Percentiles rank a stretch among this genome's conserved stretches.
Conservation (phyloP, 208 protist species). For the Tetramitus jugosus region DNA sequence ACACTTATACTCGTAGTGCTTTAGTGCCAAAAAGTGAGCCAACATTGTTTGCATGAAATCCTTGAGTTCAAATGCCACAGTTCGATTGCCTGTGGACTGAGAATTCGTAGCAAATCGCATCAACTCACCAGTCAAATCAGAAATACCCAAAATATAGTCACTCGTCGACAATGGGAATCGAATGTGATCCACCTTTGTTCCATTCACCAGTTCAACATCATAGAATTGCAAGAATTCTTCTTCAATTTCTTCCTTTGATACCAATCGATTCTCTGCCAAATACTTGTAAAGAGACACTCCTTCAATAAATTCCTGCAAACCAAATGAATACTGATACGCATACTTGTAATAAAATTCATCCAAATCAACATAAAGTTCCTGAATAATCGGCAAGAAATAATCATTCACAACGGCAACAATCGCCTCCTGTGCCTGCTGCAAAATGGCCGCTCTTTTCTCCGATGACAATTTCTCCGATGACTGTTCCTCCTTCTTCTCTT, state of each 20-base stretch:
- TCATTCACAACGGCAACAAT: background rate
- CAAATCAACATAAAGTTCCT: background rate
- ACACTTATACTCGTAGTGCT: too few species aligned
- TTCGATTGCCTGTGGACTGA: background rate
- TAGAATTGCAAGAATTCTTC: background rate
- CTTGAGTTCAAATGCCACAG: background rate
- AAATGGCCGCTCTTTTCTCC: too few species aligned
- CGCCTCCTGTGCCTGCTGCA: too few species aligned
- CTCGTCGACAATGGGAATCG: background rate
- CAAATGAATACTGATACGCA: background rate
- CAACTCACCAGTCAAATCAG: conserved; percentile 15
- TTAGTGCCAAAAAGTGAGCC: too few species aligned
- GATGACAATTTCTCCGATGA: too few species aligned
- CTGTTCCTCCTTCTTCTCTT: too few species aligned
- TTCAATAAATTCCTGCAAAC: conserved; percentile 25
- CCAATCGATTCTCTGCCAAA: background rate
- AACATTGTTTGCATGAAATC: background rate
- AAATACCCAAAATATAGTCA: conserved; percentile 17
- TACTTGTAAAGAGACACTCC: conserved; percentile 5
- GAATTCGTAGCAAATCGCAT: conserved; percentile 18
- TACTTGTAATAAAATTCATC: conserved; percentile 1
- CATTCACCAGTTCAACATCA: background rate
- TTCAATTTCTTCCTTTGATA: background rate
- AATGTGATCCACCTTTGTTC: background rate
- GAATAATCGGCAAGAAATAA: background rate